Evolutionary conservation across 495 filamentous ascomycete genomes (phyloP).

Genomic region (Tuber borchii): DNA sequence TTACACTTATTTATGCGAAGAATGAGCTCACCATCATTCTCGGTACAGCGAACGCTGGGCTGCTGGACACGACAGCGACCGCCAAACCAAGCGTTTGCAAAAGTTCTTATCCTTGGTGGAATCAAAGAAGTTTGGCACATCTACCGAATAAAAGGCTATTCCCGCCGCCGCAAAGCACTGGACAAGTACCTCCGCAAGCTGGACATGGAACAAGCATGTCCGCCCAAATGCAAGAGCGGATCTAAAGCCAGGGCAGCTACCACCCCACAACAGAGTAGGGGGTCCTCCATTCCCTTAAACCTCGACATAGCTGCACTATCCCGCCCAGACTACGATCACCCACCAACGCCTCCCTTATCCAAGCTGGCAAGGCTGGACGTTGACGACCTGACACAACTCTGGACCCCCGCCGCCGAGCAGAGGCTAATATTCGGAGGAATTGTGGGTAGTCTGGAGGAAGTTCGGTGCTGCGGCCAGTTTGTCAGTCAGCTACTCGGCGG

Average conservation of each 20-base stretch:
- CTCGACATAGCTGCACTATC: constrained; percentile 18
- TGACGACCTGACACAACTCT: constrained; percentile 36
- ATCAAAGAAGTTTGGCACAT: constrained; percentile 34
- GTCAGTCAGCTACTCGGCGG: constrained; percentile 29
- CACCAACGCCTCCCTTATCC: neutral
- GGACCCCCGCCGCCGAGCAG: constrained; percentile 39
- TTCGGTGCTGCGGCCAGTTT: constrained; percentile 38
- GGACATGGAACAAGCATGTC: constrained; percentile 15
- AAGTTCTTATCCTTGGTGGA: constrained; percentile 36
- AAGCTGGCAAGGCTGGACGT: constrained; percentile 30
- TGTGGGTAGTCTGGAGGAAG: constrained; percentile 37
- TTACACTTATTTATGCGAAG: constrained; percentile 39
- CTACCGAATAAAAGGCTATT: constrained; percentile 37
- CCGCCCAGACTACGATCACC: neutral
- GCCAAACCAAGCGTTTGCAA: constrained; percentile 34
- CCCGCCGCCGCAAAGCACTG: constrained; percentile 31
- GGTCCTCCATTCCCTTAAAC: constrained; percentile 9
- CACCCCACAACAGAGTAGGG: constrained; percentile 11
- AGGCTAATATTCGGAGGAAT: constrained; percentile 30
- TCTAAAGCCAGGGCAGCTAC: constrained; percentile 8
- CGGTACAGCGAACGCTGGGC: constrained; percentile 22
- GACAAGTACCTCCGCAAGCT: constrained; percentile 38
- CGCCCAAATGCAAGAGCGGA: constrained; percentile 7
- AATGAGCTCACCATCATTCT: constrained; percentile 26
- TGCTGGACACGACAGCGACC: constrained; percentile 33